A percentile compares a stretch with the other conserved stretches of the same genome.
Evolutionary conservation across 306 rosid species (phyloP).

Genomic region (Boehmeria nivea): DNA sequence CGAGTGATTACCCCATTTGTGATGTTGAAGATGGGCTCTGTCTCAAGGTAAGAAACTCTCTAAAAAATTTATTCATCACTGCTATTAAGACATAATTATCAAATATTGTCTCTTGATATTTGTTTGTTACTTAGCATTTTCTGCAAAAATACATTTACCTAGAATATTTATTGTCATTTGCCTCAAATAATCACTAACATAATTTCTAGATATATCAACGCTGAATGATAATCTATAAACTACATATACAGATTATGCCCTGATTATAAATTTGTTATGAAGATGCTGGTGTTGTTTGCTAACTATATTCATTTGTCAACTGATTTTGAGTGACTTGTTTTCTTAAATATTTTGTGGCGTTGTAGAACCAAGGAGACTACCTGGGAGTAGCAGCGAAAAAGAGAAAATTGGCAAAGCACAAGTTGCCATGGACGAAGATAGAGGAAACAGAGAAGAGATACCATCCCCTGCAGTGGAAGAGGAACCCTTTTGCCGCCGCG

Average conservation of each 20-base stretch:
- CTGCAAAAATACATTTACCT: too few species aligned
- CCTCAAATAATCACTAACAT: too few species aligned
- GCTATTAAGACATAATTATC: too few species aligned
- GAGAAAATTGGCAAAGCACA: slow-evolving; percentile 52
- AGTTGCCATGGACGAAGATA: slow-evolving; percentile 62
- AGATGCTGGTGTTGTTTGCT: too few species aligned
- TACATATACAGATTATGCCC: too few species aligned
- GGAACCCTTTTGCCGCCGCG: slow-evolving; percentile 57
- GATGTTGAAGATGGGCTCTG: slow-evolving; percentile 54
- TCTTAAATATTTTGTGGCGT: background rate
- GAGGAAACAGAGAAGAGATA: slow-evolving; percentile 36
- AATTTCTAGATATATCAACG: too few species aligned
- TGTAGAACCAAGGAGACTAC: slow-evolving; percentile 50
- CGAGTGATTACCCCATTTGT: slow-evolving; percentile 63
- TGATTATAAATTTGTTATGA: too few species aligned
- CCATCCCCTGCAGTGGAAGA: slow-evolving; percentile 41
- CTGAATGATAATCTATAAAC: too few species aligned
- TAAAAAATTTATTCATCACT: too few species aligned
- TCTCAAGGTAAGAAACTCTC: slow-evolving; percentile 59
- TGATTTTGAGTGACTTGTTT: slow-evolving; percentile 9
- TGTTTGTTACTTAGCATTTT: too few species aligned
- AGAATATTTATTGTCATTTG: too few species aligned
- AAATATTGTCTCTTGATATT: too few species aligned
- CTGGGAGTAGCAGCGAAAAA: slow-evolving; percentile 60
- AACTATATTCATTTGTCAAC: background rate